Evolutionary conservation across 306 rosid genomes (phyloP).

Genomic region (Prunus salicina): DNA sequence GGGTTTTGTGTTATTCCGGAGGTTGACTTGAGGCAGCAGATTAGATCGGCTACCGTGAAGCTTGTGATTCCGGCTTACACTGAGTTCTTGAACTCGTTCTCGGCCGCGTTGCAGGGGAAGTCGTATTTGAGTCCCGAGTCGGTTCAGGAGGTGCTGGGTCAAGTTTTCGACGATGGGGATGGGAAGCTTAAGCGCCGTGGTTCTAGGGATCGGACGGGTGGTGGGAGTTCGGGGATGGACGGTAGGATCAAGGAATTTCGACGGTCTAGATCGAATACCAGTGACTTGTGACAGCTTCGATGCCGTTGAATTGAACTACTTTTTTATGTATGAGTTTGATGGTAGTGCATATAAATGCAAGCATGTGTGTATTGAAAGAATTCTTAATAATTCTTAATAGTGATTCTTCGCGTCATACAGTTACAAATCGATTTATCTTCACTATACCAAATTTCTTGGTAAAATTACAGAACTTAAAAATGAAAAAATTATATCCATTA

Average conservation of each 20-base stretch:
- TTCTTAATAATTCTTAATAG: too few relatives aligned
- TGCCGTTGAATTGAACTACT: neutral
- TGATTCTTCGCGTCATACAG: too few relatives aligned
- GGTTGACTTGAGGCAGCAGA: slow-evolving; percentile 66
- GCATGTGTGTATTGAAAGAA: neutral
- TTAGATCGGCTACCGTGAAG: slow-evolving; percentile 55
- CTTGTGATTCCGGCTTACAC: slow-evolving; percentile 50
- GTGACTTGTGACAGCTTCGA: slow-evolving; percentile 17
- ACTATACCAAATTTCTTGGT: too few relatives aligned
- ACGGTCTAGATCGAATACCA: slow-evolving; percentile 28
- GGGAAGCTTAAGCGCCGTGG: slow-evolving; percentile 35
- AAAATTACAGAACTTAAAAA: too few relatives aligned
- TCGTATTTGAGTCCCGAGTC: slow-evolving; percentile 46
- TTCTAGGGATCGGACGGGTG: slow-evolving; percentile 44
- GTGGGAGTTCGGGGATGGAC: slow-evolving; percentile 28
- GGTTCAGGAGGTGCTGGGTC: slow-evolving; percentile 42
- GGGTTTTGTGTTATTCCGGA: slow-evolving; percentile 58
- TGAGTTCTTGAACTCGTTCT: slow-evolving; percentile 49
- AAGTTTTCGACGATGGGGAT: slow-evolving; percentile 41
- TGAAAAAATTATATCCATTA: too few relatives aligned
- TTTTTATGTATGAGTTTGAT: neutral
- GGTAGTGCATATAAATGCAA: neutral
- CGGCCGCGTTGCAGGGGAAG: slow-evolving; percentile 45
- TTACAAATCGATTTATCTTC: too few relatives aligned
- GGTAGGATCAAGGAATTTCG: slow-evolving; percentile 28